phyloP scores from a whole-genome alignment of 1,139 yeast species.

The Saccharomycopsis crataegensis region DNA sequence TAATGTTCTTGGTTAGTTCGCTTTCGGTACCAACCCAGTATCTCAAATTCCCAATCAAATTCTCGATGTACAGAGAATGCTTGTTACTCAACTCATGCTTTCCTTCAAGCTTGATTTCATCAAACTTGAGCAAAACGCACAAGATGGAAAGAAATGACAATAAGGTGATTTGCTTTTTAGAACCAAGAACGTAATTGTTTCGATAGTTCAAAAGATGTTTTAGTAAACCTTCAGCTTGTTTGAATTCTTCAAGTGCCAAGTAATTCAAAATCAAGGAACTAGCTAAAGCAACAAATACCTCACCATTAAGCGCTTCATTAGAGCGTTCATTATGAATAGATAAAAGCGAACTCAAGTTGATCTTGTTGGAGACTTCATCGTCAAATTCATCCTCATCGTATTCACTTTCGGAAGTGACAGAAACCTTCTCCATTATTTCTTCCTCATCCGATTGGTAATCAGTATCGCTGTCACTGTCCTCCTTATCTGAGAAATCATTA shows the following conservation, averaged over 20 bases:
- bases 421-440: too few relatives aligned
- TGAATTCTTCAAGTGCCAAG: conserved; percentile 3
- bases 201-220: conserved; percentile 3
- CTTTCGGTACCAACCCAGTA: conserved; percentile 16
- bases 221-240: conserved; percentile 5
- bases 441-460: too few relatives aligned
- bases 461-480: too few relatives aligned
- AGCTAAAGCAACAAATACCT: conserved; percentile 11
- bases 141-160: conserved; percentile 15
- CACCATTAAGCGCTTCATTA: conserved; percentile 10
- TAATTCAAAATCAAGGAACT: conserved; percentile 13
- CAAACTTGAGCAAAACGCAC: conserved; percentile 10
- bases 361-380: too few relatives aligned
- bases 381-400: too few relatives aligned
- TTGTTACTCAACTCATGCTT: not conserved
- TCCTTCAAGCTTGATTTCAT: not conserved
- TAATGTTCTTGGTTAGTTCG: conserved; percentile 5
- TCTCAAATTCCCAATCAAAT: conserved; percentile 11
- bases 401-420: too few relatives aligned
- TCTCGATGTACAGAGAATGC: conserved; percentile 4
- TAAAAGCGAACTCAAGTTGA: too few relatives aligned
- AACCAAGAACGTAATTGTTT: not conserved
- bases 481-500: conserved; percentile 2
- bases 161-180: conserved; percentile 9
- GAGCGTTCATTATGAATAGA: not conserved